Percentiles rank a stretch among this genome's conserved stretches.
Evolutionary conservation across 805 yeast species (phyloP).

Genomic region (Candida chilensis): DNA sequence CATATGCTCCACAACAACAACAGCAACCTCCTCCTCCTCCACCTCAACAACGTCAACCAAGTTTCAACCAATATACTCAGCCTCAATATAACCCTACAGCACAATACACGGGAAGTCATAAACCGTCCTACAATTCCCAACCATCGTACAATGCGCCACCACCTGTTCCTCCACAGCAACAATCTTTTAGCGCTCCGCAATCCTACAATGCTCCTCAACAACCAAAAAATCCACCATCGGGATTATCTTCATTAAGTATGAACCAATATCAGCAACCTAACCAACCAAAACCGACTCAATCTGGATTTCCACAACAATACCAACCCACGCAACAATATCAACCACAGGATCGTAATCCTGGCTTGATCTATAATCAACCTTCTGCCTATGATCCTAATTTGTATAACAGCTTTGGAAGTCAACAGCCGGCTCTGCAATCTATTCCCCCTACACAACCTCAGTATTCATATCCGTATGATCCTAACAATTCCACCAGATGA

Average conservation of each 20-base stretch:
- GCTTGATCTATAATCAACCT: constrained; percentile 22
- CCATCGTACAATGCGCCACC: constrained; percentile 2
- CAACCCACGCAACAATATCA: neutral
- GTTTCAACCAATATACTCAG: neutral
- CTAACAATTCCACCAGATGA: too few relatives aligned
- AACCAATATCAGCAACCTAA: too few relatives aligned
- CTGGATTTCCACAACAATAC: too few relatives aligned
- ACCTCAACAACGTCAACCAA: constrained; percentile 1
- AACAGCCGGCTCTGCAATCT: too few relatives aligned
- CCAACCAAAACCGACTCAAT: too few relatives aligned
- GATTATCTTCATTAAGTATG: neutral
- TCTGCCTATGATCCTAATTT: constrained; percentile 37
- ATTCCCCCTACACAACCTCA: too few relatives aligned
- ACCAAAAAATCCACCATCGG: constrained; percentile 6
- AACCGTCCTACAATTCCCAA: neutral
- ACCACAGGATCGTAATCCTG: constrained; percentile 1
- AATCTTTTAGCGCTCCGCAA: neutral
- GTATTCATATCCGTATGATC: too few relatives aligned
- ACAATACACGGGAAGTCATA: constrained; percentile 1
- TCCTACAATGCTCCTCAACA: constrained; percentile 4
- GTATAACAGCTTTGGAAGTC: constrained; percentile 29
- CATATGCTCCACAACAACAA: constrained; percentile 3
- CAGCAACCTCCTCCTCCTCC: constrained; percentile 3
- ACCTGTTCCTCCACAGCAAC: constrained; percentile 3
- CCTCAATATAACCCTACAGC: constrained; percentile 1